phyloP scores from a whole-genome alignment of 2,329 filamentous ascomycete genomes.

The Pyricularia sp. region DNA sequence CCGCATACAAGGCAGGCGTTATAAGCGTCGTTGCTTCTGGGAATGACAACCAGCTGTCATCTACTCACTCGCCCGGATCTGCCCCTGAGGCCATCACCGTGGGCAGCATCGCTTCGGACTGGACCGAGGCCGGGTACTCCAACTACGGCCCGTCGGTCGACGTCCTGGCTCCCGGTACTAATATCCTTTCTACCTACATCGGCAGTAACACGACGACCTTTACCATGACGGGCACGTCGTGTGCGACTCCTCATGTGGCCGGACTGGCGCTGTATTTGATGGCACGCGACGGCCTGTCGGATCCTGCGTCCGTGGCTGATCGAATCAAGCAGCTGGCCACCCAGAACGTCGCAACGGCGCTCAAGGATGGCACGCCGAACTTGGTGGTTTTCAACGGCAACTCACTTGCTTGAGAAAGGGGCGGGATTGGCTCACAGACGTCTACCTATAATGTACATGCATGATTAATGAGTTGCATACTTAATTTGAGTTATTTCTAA shows the following conservation, averaged over 20 bases:
- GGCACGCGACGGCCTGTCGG: slow-evolving; percentile 26
- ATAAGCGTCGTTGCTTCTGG: slow-evolving; percentile 28
- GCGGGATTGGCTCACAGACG: background rate
- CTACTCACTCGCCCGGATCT: slow-evolving; percentile 22
- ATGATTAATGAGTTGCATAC: background rate
- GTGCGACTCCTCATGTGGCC: slow-evolving; percentile 27
- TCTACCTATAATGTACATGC: background rate
- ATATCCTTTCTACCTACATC: slow-evolving; percentile 29
- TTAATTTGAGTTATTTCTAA: background rate
- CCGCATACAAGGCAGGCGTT: slow-evolving; percentile 20
- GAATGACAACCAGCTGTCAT: slow-evolving; percentile 18
- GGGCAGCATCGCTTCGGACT: slow-evolving; percentile 20
- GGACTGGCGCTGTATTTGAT: slow-evolving; percentile 31
- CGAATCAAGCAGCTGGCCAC: slow-evolving; percentile 3
- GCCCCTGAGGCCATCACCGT: slow-evolving; percentile 26
- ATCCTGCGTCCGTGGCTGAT: slow-evolving; percentile 3
- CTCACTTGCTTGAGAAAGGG: background rate
- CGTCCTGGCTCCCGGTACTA: slow-evolving; percentile 30
- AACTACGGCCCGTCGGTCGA: slow-evolving; percentile 32
- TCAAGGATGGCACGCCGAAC: background rate
- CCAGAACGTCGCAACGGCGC: background rate
- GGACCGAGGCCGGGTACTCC: slow-evolving; percentile 24
- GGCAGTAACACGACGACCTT: slow-evolving; percentile 16
- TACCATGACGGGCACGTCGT: slow-evolving; percentile 32
- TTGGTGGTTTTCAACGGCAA: background rate